These are phyloP conservation scores for Penicillium sp. DNA, from an alignment of 2,329 filamentous ascomycete species.

Conservation along the genomic window DNA sequence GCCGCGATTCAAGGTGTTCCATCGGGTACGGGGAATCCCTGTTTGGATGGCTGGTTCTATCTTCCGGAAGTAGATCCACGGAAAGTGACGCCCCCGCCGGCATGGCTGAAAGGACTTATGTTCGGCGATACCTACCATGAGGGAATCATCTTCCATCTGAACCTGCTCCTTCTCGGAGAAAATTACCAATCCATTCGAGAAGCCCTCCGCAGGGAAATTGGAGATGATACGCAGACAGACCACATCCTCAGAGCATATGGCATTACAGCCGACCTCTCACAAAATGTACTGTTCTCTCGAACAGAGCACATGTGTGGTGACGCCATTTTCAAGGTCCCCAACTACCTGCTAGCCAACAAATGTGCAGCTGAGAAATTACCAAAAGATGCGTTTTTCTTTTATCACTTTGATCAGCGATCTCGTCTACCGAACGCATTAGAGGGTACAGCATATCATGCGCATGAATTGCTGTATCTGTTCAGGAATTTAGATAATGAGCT, in stretches of 20 bases:
- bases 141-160: conserved; percentile 27
- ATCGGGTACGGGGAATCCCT: conserved; percentile 26
- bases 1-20: conserved; percentile 22
- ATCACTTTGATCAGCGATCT: conserved; percentile 29
- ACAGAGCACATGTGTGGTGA: conserved; percentile 29
- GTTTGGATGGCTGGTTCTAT: conserved; percentile 28
- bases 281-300: conserved; percentile 8
- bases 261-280: conserved; percentile 12
- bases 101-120: conserved; percentile 24
- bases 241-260: conserved; percentile 21
- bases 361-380: background rate
- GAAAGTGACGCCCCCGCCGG: conserved; percentile 15
- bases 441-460: conserved; percentile 28
- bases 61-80: conserved; percentile 5
- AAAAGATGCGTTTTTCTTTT: conserved; percentile 9
- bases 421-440: conserved; percentile 22
- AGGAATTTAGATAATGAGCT: conserved; percentile 23
- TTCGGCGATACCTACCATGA: conserved; percentile 28
- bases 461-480: conserved; percentile 28
- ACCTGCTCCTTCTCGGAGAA: conserved; percentile 15
- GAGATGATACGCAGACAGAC: conserved; percentile 11
- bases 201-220: conserved; percentile 10
- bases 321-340: conserved; percentile 26
- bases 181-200: conserved; percentile 14
- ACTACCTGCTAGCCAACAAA: conserved; percentile 15